Percentiles rank a stretch among this genome's conserved stretches.
These are phyloP conservation scores for Boletus sp. DNA, from an alignment of 768 basidiomycete species.

Conservation along the genomic window DNA sequence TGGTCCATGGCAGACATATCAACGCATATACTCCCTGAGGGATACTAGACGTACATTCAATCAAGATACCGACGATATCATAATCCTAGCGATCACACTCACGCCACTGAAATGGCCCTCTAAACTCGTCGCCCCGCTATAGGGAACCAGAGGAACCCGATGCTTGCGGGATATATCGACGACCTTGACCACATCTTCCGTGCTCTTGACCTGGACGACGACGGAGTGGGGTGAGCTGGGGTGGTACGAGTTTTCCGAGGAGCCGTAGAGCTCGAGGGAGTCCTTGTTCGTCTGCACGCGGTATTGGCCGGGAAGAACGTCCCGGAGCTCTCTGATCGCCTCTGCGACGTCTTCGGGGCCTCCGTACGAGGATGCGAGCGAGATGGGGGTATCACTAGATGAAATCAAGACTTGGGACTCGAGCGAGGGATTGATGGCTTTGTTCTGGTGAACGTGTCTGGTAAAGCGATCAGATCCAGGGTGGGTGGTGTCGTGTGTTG, in stretches of 20 bases:
- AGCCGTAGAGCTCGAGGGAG: conserved; percentile 55
- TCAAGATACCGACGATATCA: conserved; percentile 3
- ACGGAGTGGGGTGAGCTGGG: conserved; percentile 53
- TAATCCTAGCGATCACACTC: conserved; percentile 12
- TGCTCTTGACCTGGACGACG: conserved; percentile 60
- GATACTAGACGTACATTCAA: conserved; percentile 26
- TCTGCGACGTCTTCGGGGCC: conserved; percentile 43
- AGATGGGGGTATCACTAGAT: background rate
- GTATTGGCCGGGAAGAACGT: conserved; percentile 44
- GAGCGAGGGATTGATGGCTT: background rate
- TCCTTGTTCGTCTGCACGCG: conserved; percentile 52
- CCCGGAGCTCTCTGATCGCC: conserved; percentile 54
- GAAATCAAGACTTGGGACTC: background rate
- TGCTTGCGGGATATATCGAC: conserved; percentile 76
- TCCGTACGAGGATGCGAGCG: conserved; percentile 39
- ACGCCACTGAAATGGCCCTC: conserved; percentile 87
- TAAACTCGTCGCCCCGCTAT: conserved; percentile 81
- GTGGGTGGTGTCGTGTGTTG: background rate
- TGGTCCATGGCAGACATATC: conserved; percentile 67
- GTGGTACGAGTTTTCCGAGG: conserved; percentile 69
- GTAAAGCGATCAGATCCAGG: background rate
- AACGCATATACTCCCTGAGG: conserved; percentile 61
- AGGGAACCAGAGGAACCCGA: no score
- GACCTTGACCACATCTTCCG: conserved; percentile 79
- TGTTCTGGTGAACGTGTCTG: conserved; percentile 5